phyloP scores from a whole-genome alignment of 352 stramenopile species.

The Globisporangium okanoganense region DNA sequence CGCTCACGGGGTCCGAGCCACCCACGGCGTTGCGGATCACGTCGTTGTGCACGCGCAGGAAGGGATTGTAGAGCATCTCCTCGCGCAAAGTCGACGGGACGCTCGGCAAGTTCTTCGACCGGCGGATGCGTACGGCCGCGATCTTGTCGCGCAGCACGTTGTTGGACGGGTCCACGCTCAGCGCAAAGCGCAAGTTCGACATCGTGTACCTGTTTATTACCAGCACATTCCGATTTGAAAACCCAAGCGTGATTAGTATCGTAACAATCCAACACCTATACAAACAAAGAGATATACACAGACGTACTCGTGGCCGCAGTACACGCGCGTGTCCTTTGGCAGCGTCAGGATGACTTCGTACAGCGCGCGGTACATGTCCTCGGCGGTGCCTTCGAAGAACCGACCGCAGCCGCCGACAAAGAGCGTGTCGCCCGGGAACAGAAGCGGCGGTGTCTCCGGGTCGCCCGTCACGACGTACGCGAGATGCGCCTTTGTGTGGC shows the following conservation, averaged over 20 bases:
- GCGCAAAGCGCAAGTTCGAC: constrained; percentile 91
- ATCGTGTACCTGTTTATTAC: constrained; percentile 74
- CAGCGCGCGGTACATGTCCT: constrained; percentile 87
- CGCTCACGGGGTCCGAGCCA: constrained; percentile 69
- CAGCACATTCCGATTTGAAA: not conserved
- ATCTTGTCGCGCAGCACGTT: constrained; percentile 83
- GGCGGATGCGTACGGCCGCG: constrained; percentile 66
- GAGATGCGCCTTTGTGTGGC: constrained; percentile 82
- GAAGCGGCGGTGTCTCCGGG: constrained; percentile 56
- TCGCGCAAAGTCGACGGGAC: constrained; percentile 88
- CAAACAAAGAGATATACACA: not conserved
- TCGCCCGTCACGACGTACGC: constrained; percentile 87
- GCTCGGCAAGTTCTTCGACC: constrained; percentile 86
- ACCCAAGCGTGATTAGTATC: not conserved
- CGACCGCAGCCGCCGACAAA: constrained; percentile 81
- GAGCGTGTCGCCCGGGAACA: constrained; percentile 89
- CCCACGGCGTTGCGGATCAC: constrained; percentile 80
- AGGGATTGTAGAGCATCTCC: constrained; percentile 88
- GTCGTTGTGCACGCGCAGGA: constrained; percentile 81
- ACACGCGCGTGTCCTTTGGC: constrained; percentile 84
- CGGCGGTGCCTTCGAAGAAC: constrained; percentile 88
- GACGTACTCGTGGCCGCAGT: constrained; percentile 82
- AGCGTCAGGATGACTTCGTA: constrained; percentile 86
- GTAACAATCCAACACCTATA: not conserved
- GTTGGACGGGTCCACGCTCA: constrained; percentile 93